phyloP scores from a whole-genome alignment of 306 rosid genomes.

The Begonia loranthoides region DNA sequence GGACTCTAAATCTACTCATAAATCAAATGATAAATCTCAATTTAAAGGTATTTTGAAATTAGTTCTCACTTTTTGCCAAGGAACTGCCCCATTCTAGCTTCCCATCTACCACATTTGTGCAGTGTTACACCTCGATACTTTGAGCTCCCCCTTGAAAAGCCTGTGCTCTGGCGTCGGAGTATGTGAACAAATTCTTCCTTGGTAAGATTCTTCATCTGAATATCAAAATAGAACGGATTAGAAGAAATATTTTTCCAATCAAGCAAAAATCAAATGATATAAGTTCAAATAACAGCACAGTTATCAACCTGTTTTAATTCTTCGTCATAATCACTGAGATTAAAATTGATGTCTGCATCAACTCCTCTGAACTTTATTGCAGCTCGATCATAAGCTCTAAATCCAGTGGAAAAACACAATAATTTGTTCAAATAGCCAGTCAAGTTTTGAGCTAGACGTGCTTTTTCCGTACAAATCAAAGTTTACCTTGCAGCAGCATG shows the following conservation, averaged over 20 bases:
- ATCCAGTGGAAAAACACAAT: conserved; percentile 15
- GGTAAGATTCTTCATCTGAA: conserved; percentile 1
- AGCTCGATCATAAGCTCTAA: conserved; percentile 96
- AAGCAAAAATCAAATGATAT: conserved; percentile 1
- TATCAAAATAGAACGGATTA: conserved; percentile 6
- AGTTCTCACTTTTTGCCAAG: conserved; percentile 1
- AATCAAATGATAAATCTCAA: neutral
- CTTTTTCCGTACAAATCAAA: neutral
- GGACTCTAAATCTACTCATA: conserved; percentile 10
- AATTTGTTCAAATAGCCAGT: neutral
- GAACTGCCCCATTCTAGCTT: neutral
- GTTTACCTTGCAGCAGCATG: conserved; percentile 93
- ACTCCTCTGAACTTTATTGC: conserved; percentile 96
- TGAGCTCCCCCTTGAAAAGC: neutral
- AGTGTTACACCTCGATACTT: neutral
- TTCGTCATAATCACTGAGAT: conserved; percentile 80
- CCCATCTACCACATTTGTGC: neutral
- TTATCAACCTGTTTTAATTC: conserved; percentile 77
- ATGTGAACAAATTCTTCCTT: neutral
- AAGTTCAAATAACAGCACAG: conserved; percentile 2
- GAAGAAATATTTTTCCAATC: no score
- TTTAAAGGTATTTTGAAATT: conserved; percentile 8
- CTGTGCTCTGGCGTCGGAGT: neutral
- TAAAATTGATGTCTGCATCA: conserved; percentile 95
- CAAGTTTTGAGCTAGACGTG: neutral